Percentiles rank a stretch among this genome's conserved stretches.
phyloP scores from a whole-genome alignment of 306 rosid species.

The Lithocarpus polystachyus region DNA sequence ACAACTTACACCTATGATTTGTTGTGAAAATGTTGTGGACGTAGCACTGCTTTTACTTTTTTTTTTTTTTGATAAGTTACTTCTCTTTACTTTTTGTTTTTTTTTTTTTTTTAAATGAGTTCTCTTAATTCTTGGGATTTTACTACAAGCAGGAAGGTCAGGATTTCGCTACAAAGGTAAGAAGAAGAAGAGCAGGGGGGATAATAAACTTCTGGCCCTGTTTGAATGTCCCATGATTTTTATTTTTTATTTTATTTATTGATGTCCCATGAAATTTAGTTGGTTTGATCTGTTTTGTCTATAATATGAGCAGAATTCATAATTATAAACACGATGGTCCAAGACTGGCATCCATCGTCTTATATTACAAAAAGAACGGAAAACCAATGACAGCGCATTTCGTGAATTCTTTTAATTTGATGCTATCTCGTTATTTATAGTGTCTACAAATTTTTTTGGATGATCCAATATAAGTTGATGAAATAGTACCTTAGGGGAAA shows the following conservation, averaged over 20 bases:
- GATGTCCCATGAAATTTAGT: background rate
- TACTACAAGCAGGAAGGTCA: too few species aligned
- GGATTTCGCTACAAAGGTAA: background rate
- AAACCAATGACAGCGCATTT: background rate
- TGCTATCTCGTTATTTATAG: background rate
- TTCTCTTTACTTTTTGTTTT: background rate
- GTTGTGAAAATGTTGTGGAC: rapidly evolving
- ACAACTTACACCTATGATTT: too few species aligned
- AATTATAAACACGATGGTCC: background rate
- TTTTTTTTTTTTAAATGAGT: background rate
- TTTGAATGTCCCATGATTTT: background rate
- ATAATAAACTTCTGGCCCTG: background rate
- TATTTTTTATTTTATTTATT: too few species aligned
- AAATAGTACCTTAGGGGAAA: background rate
- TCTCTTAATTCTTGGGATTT: background rate
- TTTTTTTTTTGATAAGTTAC: background rate
- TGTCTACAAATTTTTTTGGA: background rate
- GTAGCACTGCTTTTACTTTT: background rate
- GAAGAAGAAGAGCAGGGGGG: background rate
- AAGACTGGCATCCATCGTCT: background rate
- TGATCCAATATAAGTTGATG: background rate
- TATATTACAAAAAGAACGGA: background rate
- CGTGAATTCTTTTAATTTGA: background rate
- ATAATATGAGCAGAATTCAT: background rate
- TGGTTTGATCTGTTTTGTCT: background rate